phyloP scores from a whole-genome alignment of 805 yeast genomes.

The Saturnispora quitensis region DNA sequence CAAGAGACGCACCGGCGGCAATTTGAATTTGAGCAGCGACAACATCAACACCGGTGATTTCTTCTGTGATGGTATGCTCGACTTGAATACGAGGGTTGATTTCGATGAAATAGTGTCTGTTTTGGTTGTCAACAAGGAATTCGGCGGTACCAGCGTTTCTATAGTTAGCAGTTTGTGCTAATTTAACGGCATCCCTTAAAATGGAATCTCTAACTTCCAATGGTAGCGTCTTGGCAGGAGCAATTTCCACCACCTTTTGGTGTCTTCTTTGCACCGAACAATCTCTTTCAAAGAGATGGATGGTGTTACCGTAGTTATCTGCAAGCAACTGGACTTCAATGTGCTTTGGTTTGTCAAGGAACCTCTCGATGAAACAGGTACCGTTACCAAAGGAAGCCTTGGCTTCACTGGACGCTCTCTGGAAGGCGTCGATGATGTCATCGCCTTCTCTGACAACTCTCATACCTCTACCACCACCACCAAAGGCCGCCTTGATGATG shows the following conservation, averaged over 20 bases:
- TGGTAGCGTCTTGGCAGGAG: conserved; percentile 94
- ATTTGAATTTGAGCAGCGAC: conserved; percentile 62
- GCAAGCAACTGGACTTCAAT: conserved; percentile 96
- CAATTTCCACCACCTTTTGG: conserved; percentile 93
- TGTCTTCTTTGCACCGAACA: conserved; percentile 96
- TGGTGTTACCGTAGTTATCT: conserved; percentile 87
- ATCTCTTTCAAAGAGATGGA: conserved; percentile 94
- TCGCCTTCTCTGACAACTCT: conserved; percentile 80
- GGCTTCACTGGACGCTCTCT: conserved; percentile 90
- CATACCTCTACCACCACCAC: conserved; percentile 98
- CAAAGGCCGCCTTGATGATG: conserved; percentile 96
- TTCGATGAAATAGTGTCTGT: conserved; percentile 90
- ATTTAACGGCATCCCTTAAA: conserved; percentile 78
- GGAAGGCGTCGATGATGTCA: conserved; percentile 78
- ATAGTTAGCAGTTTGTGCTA: conserved; percentile 77
- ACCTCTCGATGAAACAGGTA: conserved; percentile 93
- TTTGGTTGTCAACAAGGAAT: conserved; percentile 75
- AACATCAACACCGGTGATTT: conserved; percentile 93
- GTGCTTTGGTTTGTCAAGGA: conserved; percentile 91
- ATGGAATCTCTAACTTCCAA: conserved; percentile 80
- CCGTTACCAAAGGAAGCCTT: conserved; percentile 87
- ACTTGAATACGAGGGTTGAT: conserved; percentile 96
- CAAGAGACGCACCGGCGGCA: conserved; percentile 66
- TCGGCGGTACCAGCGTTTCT: conserved; percentile 98
- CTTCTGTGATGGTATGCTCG: conserved; percentile 95